Base-by-base conservation (phyloP, 2,329 filamentous ascomycete species). In the Diaporthe humulicola region DNA sequence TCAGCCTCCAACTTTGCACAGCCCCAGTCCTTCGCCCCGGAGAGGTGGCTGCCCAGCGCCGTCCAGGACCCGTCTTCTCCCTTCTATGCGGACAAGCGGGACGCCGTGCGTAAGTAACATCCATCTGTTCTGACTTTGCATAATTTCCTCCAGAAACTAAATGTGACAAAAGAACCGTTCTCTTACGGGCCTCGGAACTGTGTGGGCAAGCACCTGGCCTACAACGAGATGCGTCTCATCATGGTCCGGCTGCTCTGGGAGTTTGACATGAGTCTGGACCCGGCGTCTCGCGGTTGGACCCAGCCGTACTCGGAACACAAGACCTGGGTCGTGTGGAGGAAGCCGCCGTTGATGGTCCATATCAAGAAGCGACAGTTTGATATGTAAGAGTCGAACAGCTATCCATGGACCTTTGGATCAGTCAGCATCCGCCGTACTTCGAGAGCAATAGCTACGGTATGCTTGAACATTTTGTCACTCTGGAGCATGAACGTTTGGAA, bases 1-100 rank as follows among this genome's bases (percentile, higher is more conserved):
- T 77, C 77, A 22, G 71, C 76, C 5, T 25, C 71, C 22, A 79
- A 83, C 69, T 83, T 82, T 54, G 73, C 77, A 9, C 72, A 78
- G 7, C 79, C 81, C 3, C 36, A 77, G 30, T 57, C 74, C 7
- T 84, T 83, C 64, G 73, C 77, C 9, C 82, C 82, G 0, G 81
- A 83, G 69, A 76, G 82, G 5, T 84, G 82, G 81, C 61, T 83
- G 4, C 12, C 36, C 77, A 69, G 28, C 42, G 52, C 36, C 28
- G 54, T 28, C 45, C 67, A 38, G 56, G 42, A 33, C 70, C 70
- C 15, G 57, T 69, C 66, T 30, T 45, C 40, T 14, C 57, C 45
- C 38, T 66, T 64, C n/a, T 61, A 25, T 25, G 45, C 54, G 79
- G 71, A 76, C 70, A 76, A 77, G 67, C 42, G 52, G n/a, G 72